A percentile compares a stretch with the other conserved stretches of the same genome.
These are phyloP conservation scores for Striga hermonthica DNA, from an alignment of 305 asterid genomes.

Conservation along the genomic window DNA sequence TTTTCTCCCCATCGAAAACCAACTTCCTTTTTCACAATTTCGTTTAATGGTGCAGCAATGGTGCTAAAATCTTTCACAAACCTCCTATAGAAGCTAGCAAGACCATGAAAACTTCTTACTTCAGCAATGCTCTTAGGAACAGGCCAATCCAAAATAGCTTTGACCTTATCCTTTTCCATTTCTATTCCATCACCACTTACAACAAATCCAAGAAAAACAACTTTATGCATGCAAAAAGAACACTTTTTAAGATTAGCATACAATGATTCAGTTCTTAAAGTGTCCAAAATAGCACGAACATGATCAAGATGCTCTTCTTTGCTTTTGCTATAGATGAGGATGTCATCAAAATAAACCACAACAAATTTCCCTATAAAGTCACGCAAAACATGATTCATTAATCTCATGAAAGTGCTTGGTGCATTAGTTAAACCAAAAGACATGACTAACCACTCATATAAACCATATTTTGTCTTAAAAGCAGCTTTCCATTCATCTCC, in stretches of 20 bases:
- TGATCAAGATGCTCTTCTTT: background rate
- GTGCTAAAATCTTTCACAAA: no score
- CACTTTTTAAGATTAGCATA: background rate
- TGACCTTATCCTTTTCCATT: background rate
- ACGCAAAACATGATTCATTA: background rate
- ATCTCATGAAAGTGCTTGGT: conserved; percentile 2
- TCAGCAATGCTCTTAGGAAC: no score
- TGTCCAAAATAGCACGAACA: conserved; percentile 2
- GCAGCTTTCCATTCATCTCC: background rate
- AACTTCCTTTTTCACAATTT: background rate
- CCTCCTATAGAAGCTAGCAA: no score
- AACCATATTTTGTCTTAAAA: no score
- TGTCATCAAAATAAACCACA: background rate
- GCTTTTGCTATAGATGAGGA: background rate
- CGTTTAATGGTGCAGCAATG: conserved; percentile 2
- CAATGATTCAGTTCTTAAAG: conserved; percentile 3
- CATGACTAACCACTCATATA: background rate
- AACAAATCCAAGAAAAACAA: background rate
- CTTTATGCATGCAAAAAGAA: background rate
- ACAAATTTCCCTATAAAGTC: background rate
- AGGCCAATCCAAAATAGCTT: no score
- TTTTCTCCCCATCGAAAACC: conserved; percentile 18
- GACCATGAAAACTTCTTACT: no score
- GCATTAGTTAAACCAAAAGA: background rate
- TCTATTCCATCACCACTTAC: background rate